A percentile compares a stretch with the other conserved stretches of the same genome.
These are phyloP conservation scores for Ramularia endophylla DNA, from an alignment of 2,329 filamentous ascomycete genomes.

Conservation along the genomic window DNA sequence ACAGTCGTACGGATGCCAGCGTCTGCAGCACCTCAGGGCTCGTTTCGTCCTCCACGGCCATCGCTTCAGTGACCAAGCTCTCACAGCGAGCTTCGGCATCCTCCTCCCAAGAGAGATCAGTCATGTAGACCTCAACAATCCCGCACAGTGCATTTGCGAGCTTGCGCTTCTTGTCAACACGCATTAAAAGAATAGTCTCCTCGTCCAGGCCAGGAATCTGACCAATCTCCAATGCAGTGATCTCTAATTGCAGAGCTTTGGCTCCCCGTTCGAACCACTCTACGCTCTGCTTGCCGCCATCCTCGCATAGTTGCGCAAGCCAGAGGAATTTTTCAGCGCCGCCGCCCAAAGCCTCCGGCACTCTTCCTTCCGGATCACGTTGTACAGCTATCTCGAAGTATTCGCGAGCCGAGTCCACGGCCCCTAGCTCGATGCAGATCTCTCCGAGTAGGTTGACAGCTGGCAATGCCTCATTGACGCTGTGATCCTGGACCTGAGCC, in stretches of 20 bases:
- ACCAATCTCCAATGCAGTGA: slow-evolving; percentile 55
- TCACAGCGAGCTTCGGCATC: slow-evolving; percentile 90
- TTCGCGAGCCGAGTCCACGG: slow-evolving; percentile 65
- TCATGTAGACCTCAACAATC: slow-evolving; percentile 98
- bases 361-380: slow-evolving; percentile 68
- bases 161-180: slow-evolving; percentile 69
- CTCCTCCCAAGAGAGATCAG: slow-evolving; percentile 68
- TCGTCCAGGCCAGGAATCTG: slow-evolving; percentile 30
- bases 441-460: slow-evolving; percentile 74
- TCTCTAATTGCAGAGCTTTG: slow-evolving; percentile 63
- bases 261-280: slow-evolving; percentile 63
- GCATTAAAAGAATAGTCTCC: slow-evolving; percentile 35
- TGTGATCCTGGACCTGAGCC: slow-evolving; percentile 37
- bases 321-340: slow-evolving; percentile 93
- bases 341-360: slow-evolving; percentile 66
- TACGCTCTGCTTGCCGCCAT: slow-evolving; percentile 55
- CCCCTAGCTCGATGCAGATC: slow-evolving; percentile 75
- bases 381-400: slow-evolving; percentile 68
- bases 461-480: slow-evolving; percentile 45
- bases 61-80: slow-evolving; percentile 80
- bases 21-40: slow-evolving; percentile 91
- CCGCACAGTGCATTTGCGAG: slow-evolving; percentile 89
- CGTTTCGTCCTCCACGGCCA: slow-evolving; percentile 68
- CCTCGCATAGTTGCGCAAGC: slow-evolving; percentile 78
- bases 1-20: slow-evolving; percentile 87